Conservation (phyloP, 2,329 filamentous ascomycete genomes). For the Volutella citrinella region DNA sequence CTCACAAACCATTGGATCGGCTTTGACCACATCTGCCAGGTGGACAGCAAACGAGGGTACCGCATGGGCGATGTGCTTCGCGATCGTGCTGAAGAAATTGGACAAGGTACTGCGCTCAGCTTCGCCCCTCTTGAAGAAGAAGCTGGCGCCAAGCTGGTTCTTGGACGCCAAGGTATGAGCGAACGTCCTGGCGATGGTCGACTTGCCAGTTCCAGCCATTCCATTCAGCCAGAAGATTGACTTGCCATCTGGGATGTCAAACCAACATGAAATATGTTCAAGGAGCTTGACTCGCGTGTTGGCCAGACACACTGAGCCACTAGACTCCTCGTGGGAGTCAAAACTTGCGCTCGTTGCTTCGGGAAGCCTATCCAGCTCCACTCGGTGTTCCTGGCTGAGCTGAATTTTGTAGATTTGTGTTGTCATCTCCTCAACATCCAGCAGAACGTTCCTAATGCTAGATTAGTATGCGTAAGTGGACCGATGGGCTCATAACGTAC, state of each 20-base stretch:
- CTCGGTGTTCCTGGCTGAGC: neutral
- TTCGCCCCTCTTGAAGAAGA: too few relatives aligned
- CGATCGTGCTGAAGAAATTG: too few relatives aligned
- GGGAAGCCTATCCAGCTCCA: constrained; percentile 1
- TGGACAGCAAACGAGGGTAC: too few relatives aligned
- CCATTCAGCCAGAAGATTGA: constrained; percentile 37
- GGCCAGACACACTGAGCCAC: constrained; percentile 27
- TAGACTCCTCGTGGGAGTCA: constrained; percentile 32
- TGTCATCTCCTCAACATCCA: constrained; percentile 6
- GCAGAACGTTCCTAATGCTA: constrained; percentile 25
- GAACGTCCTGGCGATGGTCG: constrained; percentile 38
- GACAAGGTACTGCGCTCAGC: too few relatives aligned
- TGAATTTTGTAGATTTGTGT: neutral
- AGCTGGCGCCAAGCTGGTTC: too few relatives aligned
- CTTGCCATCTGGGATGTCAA: constrained; percentile 13
- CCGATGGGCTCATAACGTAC: constrained; percentile 30
- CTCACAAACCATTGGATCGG: too few relatives aligned
- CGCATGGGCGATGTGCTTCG: too few relatives aligned
- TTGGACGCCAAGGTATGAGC: too few relatives aligned
- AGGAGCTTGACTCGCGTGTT: constrained; percentile 32
- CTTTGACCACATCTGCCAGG: too few relatives aligned
- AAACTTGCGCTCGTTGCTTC: constrained; percentile 25
- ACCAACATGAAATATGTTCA: constrained; percentile 6
- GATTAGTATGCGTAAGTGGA: constrained; percentile 27
- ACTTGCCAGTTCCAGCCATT: constrained; percentile 39